These are phyloP conservation scores for Lumnitzera racemosa DNA, from an alignment of 345 rosid genomes.

Conservation along the genomic window DNA sequence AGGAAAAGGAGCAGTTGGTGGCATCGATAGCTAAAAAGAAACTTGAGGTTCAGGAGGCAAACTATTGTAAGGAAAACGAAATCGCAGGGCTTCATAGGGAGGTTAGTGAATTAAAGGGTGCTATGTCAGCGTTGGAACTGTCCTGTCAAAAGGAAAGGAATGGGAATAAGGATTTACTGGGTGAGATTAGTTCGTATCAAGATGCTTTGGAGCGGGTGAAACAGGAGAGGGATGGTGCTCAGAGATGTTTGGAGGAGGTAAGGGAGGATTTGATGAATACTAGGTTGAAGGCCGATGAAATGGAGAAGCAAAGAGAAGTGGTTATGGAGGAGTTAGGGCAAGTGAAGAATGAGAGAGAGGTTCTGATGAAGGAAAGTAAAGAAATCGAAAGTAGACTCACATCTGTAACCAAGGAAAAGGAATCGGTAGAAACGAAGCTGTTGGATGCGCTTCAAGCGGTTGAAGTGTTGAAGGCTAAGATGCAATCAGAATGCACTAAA, in stretches of 20 bases:
- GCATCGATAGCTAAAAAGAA: conserved; percentile 32
- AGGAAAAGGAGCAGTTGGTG: conserved; percentile 26
- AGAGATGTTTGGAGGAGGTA: conserved; percentile 36
- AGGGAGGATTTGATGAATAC: conserved; percentile 24
- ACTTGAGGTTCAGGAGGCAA: conserved; percentile 32
- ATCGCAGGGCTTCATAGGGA: conserved; percentile 30
- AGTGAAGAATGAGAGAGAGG: conserved; percentile 21
- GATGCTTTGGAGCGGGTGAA: conserved; percentile 19
- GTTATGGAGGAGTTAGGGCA: conserved; percentile 24
- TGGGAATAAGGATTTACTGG: conserved; percentile 22
- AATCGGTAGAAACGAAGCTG: conserved; percentile 27
- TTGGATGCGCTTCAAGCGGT: conserved; percentile 24
- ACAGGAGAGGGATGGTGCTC: conserved; percentile 32
- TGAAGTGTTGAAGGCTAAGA: conserved; percentile 30
- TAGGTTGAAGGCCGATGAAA: conserved; percentile 21
- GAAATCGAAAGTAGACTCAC: conserved; percentile 21
- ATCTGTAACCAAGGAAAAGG: conserved; percentile 36
- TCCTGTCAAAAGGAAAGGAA: conserved; percentile 21
- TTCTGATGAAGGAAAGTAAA: conserved; percentile 20
- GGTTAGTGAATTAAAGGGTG: conserved; percentile 25
- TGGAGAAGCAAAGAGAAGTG: conserved; percentile 34
- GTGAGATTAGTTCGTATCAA: conserved; percentile 22
- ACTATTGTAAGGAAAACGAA: conserved; percentile 28
- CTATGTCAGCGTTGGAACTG: conserved; percentile 19
- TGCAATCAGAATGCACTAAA: conserved; percentile 23